Base-by-base conservation (phyloP, 306 rosid species). In the Pueraria montana region DNA sequence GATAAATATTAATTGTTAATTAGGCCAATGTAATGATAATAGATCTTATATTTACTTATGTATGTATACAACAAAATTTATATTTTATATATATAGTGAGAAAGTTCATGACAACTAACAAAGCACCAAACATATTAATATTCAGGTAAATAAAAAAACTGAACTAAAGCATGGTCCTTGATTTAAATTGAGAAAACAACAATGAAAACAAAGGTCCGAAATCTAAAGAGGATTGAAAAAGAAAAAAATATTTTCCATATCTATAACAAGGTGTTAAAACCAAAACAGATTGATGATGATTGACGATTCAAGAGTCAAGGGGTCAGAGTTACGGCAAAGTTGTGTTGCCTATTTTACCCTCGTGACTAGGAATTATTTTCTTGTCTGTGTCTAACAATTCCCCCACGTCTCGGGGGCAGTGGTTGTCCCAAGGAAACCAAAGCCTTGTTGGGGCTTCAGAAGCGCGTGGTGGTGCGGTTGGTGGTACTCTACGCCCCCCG, bases 401-500 rank as follows among this genome's bases (percentile, higher is more conserved):
- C 86, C 87, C 94, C 94, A 91, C 8, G 89, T 73, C 63, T 88
- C 89, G 3, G 94, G 83, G 79, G 92, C 85, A 80, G 89, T 49
- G 61, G 74, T 43, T n/a, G 87, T 74, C 79, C 85, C 90, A 26
- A 77, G 71, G 71, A 85, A 90, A 65, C 91, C 97, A 73, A 88
- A 94, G 11, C 78, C 80, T 76, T 88, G 94, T 50, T 85, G 91
- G 42, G 85, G 55, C 80, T 83, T 88, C 53, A 87, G 46, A 80
- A 85, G 66, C 38, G 88, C 50, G 56, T 74, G 87, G 30, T 61
- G 81, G 40, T 68, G 77, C 3, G 68, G 77, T 21, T 68, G 79
- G 23, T 66, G 78, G 69, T 83, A 83, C 38, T 87, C 96, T 32
- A 87, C 80, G 23, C 87, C 85, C 6, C 86, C 90, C 16, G 96